phyloP scores from a whole-genome alignment of 169 alveolate genomes.

The Plasmodium malariae region DNA sequence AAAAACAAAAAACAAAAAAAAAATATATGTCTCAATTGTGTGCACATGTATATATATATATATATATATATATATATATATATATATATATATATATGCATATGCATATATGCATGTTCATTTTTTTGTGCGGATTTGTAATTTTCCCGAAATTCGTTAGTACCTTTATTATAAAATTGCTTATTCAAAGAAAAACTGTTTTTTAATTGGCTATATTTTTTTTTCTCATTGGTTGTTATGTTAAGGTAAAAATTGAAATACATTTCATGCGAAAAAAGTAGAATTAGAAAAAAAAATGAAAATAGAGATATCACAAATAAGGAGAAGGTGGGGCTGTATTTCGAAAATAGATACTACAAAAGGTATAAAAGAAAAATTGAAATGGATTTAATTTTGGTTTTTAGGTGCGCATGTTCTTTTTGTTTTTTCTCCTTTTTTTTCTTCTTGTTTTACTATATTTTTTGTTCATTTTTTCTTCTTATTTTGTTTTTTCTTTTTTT shows the following conservation, averaged over 20 bases:
- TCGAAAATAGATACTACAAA: constrained; percentile 59
- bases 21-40: not conserved
- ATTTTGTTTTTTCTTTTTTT: constrained; percentile 10
- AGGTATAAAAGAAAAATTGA: not conserved
- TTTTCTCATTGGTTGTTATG: constrained; percentile 32
- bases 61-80: not conserved
- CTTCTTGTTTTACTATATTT: not conserved
- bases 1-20: constrained; percentile 3
- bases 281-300: constrained; percentile 6
- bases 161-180: constrained; percentile 48
- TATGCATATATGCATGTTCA: not conserved
- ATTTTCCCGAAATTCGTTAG: not conserved
- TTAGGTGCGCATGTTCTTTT: not conserved
- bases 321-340: constrained; percentile 60
- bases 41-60: not conserved
- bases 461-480: not conserved
- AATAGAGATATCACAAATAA: constrained; percentile 27
- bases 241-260: constrained; percentile 24
- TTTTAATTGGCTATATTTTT: constrained; percentile 30
- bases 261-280: constrained; percentile 9
- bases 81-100: not conserved
- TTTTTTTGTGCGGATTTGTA: not conserved
- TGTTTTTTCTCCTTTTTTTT: not conserved
- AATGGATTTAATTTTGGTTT: not conserved
- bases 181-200: not conserved